Evolutionary conservation across 257 asterid genomes (phyloP), one percentile per base, ranked within the genome.

Genomic region (Jaltomata sinuosa): DNA sequence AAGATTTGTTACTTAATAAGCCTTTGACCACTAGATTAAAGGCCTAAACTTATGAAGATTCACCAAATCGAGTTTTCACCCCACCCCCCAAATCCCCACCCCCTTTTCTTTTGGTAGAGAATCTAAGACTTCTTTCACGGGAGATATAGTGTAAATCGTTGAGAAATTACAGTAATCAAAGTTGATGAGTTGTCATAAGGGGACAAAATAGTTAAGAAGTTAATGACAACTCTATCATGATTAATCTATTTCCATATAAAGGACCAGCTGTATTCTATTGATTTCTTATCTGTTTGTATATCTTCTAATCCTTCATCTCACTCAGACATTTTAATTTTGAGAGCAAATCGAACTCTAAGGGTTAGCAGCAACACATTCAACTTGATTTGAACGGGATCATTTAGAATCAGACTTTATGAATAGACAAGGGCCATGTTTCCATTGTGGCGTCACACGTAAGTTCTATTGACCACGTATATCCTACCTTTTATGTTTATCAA

Each of bases 401-500:
- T 67, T 68, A 31, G 32, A 62, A 40, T 11, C 69, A 53, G 79
- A 67, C 84, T 27, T 68, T 22, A 81, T 85, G 87, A 79, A 49
- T 4, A 84, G 79, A 84, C 65, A 76, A 61, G 87, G 90, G 25
- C 87, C 85, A 32, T 85, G 90, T 80, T 18, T 3, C 62, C 87
- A 88, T 25, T 85, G 90, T 74, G 88, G 87, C 68, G 77, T 85
- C 19, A 38, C 36, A 6, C 9, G 88, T 88, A 64, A 81, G 88
- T 77, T n/a, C 61, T 78, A 21, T n/a, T 47, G 47, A 52, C 59
- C 79, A 45, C 29, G 25, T 40, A 4, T 29, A 31, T 81, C 19
- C 62, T 4, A 11, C 54, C 45, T 65, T 29, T 38, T 67, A 68
- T 83, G 52, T 67, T 50, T 49, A 69, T 27, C 80, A 64, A 47